Conservation (phyloP, 371 early-diverging fungal species). For the Haplosporangium sp. region DNA sequence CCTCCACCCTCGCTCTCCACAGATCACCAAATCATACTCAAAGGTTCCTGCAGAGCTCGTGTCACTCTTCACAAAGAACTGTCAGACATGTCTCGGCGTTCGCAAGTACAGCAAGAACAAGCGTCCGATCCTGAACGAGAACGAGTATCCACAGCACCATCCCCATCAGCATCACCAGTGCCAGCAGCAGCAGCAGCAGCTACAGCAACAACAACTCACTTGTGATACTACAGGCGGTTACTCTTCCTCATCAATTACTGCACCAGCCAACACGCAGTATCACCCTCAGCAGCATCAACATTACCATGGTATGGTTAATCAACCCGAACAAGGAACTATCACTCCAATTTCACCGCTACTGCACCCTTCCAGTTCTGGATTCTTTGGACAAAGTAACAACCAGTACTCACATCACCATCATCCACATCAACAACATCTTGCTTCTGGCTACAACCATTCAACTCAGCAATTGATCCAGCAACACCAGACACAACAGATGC, state of each 20-base stretch:
- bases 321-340: slow-evolving; percentile 34
- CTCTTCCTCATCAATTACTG: slow-evolving; percentile 10
- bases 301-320: slow-evolving; percentile 25
- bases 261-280: slow-evolving; percentile 19
- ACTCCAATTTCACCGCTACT: slow-evolving; percentile 45
- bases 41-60: slow-evolving; percentile 53
- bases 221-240: neutral
- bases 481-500: slow-evolving; percentile 35
- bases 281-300: slow-evolving; percentile 27
- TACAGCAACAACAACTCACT: slow-evolving; percentile 14
- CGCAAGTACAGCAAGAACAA: slow-evolving; percentile 55
- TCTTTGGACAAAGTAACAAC: slow-evolving; percentile 16
- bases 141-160: slow-evolving; percentile 40
- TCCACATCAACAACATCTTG: slow-evolving; percentile 10
- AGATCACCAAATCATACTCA: slow-evolving; percentile 55
- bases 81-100: slow-evolving; percentile 49
- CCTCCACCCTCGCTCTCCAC: neutral
- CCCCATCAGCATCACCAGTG: slow-evolving; percentile 16
- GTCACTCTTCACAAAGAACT: slow-evolving; percentile 54
- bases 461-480: slow-evolving; percentile 33
- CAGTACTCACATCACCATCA: neutral
- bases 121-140: slow-evolving; percentile 47
- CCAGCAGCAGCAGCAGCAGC: slow-evolving; percentile 18
- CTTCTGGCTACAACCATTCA: slow-evolving; percentile 8
- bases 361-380: slow-evolving; percentile 30